Base-by-base conservation (phyloP, 2,329 filamentous ascomycete genomes). In the Claviceps digitariae region DNA sequence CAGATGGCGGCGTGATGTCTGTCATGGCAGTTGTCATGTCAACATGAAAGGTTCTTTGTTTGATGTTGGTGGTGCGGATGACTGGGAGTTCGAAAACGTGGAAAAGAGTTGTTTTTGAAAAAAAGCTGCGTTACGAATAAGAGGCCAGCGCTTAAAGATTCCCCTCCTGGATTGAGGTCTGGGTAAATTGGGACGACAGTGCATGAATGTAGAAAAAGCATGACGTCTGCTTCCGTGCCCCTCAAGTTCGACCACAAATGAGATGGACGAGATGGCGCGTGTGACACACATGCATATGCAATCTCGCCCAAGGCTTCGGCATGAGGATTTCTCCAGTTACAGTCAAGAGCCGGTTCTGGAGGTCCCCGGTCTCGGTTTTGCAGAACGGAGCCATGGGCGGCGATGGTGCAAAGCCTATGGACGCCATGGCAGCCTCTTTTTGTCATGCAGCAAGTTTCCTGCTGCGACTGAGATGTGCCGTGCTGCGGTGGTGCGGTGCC, bases 21-120 rank as follows among this genome's bases (percentile, higher is more conserved):
- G 46, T 45, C 45, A 57, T 43, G 57, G 65, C 63, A 45, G 58
- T 60, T 34, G 61, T 53, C 64, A 69, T 68, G 61, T 53, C 64
- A 69, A 67, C 13, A 43, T 51, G 45, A 25, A 17, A 9, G 17
- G 2, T 12, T 7, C 12, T 6, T 2, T 21, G 23, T 38, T 46
- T 15, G 31, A 25, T 13, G 21, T 9, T 46, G 34, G 23, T 12
- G 34, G 34, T 40, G 48, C 17, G 8, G 31, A 48, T 15, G 31
- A 25, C 2, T 20, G 29, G 6, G 27, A 27, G 13, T n/a, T n/a
- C 2, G 38, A 20, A 40, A 40, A 40, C 5, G 15, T 17, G 38
- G 21, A 7, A n/a, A n/a, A n/a, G 15, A 17, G 21, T 23, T 15
- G 21, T 44, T 6, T 25, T 17, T 45, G 12, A 17, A 8, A 45